These are phyloP conservation scores for Rhodomyrtus tomentosa DNA, from an alignment of 345 rosid genomes.

Conservation along the genomic window DNA sequence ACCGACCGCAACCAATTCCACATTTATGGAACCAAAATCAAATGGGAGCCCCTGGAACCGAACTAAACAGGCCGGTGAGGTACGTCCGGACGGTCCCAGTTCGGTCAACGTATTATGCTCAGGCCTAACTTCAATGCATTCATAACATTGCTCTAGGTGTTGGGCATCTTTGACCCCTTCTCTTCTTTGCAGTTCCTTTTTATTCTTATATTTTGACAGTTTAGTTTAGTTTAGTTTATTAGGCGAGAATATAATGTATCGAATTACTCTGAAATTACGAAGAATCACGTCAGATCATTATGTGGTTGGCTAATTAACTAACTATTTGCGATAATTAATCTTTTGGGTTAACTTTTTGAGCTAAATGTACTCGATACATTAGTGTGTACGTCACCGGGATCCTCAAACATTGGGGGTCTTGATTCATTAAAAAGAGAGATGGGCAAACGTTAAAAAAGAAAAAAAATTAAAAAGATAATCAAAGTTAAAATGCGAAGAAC, in stretches of 20 bases:
- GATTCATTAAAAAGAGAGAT: background rate
- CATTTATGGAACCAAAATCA: no score
- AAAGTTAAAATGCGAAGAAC: background rate
- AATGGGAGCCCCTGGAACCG: no score
- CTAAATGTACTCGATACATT: no score
- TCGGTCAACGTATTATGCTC: no score
- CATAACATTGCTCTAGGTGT: background rate
- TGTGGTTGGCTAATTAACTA: background rate
- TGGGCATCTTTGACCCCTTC: background rate
- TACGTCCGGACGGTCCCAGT: no score
- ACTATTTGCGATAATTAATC: background rate
- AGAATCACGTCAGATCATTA: background rate
- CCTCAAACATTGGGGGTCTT: background rate
- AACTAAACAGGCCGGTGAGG: no score
- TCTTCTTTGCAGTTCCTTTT: background rate
- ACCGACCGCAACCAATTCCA: no score
- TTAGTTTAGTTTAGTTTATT: background rate
- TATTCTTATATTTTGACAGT: no score
- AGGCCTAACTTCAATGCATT: no score
- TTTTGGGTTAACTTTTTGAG: no score
- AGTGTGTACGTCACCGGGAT: no score
- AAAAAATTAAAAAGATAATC: background rate
- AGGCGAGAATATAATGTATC: background rate
- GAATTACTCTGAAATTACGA: background rate
- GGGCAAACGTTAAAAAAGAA: background rate